phyloP scores from a whole-genome alignment of 2,329 filamentous ascomycete species.

The Cladosporium halotolerans region DNA sequence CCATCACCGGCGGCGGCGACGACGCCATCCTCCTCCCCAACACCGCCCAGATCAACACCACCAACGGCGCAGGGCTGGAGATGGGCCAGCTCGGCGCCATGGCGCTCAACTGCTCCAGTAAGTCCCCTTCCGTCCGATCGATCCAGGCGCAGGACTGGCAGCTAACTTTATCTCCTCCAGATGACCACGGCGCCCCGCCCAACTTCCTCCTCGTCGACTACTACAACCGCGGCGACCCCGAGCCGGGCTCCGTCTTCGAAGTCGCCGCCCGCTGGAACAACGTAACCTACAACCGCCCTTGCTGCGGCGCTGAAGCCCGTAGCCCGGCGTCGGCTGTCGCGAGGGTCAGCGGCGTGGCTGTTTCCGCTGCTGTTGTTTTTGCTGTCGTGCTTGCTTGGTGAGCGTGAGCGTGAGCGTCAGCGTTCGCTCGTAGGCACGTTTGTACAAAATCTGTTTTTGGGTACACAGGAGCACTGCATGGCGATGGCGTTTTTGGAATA shows the following conservation, averaged over 20 bases:
- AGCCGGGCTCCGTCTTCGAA: constrained; percentile 68
- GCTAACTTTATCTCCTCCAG: not conserved
- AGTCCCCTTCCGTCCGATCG: too few species aligned
- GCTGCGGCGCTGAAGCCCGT: constrained; percentile 44
- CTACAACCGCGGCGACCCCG: constrained; percentile 63
- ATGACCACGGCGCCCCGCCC: constrained; percentile 43
- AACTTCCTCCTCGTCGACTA: constrained; percentile 80
- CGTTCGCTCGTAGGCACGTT: too few species aligned
- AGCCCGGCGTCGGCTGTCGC: not conserved
- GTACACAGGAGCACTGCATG: too few species aligned
- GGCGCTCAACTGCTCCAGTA: constrained; percentile 2
- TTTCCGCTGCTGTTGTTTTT: not conserved
- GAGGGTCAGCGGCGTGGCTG: not conserved
- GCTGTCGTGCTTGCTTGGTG: not conserved
- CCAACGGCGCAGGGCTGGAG: constrained; percentile 58
- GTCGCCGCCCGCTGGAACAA: constrained; percentile 65
- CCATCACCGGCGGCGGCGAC: constrained; percentile 38
- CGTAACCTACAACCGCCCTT: constrained; percentile 58
- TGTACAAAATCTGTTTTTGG: too few species aligned
- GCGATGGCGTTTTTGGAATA: too few species aligned
- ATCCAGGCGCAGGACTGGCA: too few species aligned
- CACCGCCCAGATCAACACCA: constrained; percentile 61
- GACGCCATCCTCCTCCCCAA: constrained; percentile 64
- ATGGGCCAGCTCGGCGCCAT: constrained; percentile 57
- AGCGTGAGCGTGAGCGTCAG: not conserved